Evolutionary conservation across 2,329 filamentous ascomycete genomes (phyloP).

Genomic region (Didymella arachidicola): DNA sequence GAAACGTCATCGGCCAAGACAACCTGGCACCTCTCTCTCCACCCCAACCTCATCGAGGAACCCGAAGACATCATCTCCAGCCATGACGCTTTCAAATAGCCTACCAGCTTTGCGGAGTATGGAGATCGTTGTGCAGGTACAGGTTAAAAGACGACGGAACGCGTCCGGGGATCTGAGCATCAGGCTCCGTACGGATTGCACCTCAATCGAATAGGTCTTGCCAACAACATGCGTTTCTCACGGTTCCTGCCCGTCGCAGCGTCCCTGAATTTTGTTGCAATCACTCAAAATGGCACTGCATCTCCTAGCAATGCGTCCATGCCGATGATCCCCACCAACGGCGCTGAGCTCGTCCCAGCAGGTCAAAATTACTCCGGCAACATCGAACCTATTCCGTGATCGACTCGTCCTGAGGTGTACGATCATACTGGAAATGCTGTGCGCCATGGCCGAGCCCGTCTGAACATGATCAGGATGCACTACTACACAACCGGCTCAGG

Average conservation of each 20-base stretch:
- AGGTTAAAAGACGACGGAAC: conserved; percentile 3
- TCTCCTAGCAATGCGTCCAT: conserved; percentile 9
- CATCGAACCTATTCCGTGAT: conserved; percentile 19
- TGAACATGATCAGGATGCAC: conserved; percentile 23
- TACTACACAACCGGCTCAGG: conserved; percentile 20
- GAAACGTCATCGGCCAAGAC: conserved; percentile 10
- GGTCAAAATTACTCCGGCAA: conserved; percentile 21
- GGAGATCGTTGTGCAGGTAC: conserved; percentile 11
- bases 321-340: conserved; percentile 13
- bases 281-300: conserved; percentile 10
- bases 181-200: background rate
- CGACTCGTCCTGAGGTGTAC: conserved; percentile 22
- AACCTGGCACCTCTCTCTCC: background rate
- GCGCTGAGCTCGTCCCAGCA: conserved; percentile 13
- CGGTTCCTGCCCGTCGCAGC: background rate
- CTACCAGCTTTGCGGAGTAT: conserved; percentile 5
- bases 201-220: background rate
- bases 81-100: conserved; percentile 8
- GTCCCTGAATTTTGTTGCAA: background rate
- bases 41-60: conserved; percentile 7
- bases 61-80: background rate
- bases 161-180: background rate
- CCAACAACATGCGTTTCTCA: conserved; percentile 2
- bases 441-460: conserved; percentile 18
- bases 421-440: conserved; percentile 21